Base-by-base conservation (phyloP, 345 rosid genomes). In the Brassica rapa region DNA sequence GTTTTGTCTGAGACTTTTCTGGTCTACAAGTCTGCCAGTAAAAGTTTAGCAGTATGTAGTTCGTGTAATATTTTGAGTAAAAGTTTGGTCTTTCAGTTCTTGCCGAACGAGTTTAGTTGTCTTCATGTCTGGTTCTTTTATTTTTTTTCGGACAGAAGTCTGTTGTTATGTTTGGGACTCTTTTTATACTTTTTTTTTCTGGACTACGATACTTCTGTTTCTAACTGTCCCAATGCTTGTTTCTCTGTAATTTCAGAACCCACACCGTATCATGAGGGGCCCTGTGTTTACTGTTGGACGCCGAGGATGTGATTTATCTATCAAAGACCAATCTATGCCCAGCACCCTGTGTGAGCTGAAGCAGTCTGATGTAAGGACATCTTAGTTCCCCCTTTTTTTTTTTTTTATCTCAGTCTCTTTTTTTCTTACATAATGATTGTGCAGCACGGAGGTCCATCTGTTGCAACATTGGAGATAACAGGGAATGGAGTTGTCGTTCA, bases 401-500 rank as follows among this genome's bases (percentile, higher is more conserved):
- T 55, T 59, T 43, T 43, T 2, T 5, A 11, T 3, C 32, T 59
- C 24, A 60, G 68, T 72, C 8, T 71, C 66, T 79, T 73, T 15
- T 35, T 51, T 51, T 15, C 83, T 39, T 69, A 81, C 78, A 71
- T 79, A 55, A 63, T 70, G 30, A n/a, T 73, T 74, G 49, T 79
- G 80, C 84, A 93, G 99, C 81, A 83, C 14, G 93, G 86, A 78
- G 90, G 89, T 70, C 80, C 89, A 68, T 84, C 92, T 29, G 86
- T 82, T 46, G 93, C 97, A 32, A 63, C 86, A 32, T 72, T 96
- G 73, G 93, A 96, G 82, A 85, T 96, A 32, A 72, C 84, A 23
- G 99, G 98, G 71, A 88, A 87, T 64, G 91, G 93, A 81, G 94
- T 94, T 77, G 82, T 77, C 33, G 99, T 95, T 68, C 94, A 87